Evolutionary conservation across 176 grass and related monocot genomes (phyloP).

Genomic region (Aegilops tauschii): DNA sequence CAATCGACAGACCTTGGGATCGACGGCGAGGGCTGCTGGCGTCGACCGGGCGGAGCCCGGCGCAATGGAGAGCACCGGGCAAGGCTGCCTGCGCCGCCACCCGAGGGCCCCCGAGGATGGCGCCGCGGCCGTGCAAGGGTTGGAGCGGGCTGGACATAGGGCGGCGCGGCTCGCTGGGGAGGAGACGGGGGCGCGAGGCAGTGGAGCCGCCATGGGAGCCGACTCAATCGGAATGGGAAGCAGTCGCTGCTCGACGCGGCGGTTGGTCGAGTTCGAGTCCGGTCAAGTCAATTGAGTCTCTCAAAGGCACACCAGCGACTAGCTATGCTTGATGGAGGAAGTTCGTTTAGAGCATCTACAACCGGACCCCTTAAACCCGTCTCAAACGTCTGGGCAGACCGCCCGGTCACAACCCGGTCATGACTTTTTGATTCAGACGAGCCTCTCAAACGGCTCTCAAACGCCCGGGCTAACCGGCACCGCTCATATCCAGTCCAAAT

Average conservation of each 20-base stretch:
- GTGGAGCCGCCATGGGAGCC: constrained; percentile 30
- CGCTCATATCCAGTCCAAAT: too few relatives aligned
- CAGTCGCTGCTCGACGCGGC: background rate
- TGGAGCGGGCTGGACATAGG: background rate
- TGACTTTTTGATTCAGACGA: too few relatives aligned
- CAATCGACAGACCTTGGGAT: constrained; percentile 20
- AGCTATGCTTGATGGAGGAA: too few relatives aligned
- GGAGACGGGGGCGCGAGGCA: background rate
- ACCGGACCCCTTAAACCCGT: too few relatives aligned
- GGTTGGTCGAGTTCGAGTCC: background rate
- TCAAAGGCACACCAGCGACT: too few relatives aligned
- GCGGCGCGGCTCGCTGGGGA: background rate
- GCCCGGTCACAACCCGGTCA: too few relatives aligned
- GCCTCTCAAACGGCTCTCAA: too few relatives aligned
- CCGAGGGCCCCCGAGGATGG: constrained; percentile 3
- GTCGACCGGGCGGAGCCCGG: background rate
- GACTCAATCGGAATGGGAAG: background rate
- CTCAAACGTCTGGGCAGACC: too few relatives aligned
- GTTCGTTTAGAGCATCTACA: too few relatives aligned
- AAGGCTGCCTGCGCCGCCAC: constrained; percentile 12
- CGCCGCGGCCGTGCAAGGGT: background rate
- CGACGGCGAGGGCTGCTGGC: background rate
- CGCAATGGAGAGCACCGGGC: background rate
- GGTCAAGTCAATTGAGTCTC: background rate
- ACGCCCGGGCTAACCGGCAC: too few relatives aligned